Base-by-base conservation (phyloP, 208 protist genomes). In the Leishmania guyanensis region DNA sequence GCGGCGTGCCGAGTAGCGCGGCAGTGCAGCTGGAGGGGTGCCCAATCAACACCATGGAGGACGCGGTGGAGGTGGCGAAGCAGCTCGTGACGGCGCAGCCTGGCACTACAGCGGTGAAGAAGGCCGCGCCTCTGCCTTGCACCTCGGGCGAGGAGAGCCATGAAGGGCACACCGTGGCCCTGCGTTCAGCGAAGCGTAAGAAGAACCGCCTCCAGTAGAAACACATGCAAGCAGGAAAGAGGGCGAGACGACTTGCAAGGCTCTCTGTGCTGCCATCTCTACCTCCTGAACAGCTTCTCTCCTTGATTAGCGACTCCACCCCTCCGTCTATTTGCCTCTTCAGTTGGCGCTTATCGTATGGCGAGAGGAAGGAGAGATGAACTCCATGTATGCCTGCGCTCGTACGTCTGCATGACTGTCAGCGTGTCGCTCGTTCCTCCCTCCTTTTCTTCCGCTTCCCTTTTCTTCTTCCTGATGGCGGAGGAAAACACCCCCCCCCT, bases 161-260 rank as follows among this genome's bases (percentile, higher is more conserved):
- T 2, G 77, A 50, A 3, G 46, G 76, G 5, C 2, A 36, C 22
- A 78, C 72, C 46, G 20, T 46, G 0, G 69, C 81, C 26, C 5
- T 79, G 26, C 81, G 70, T 22, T 78, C 72, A 2, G 65, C 60
- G 1, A 92, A 86, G 64, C 93, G 93, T 79, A 94, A 94, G 72
- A 97, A 97, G 71, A 94, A 94, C 80, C 89, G 93, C 26, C 84
- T 97, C 6, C 93, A 97, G 78, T 97, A 86, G 33, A 12, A 10
- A 29, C 20, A 0, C 69, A 74, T 14, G 48, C n/a, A 20, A 48
- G 29, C 71, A 51, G 26, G 46, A 4, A 2, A 1, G 8, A 26
- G 8, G n/a, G 26, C 9, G n/a, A n/a, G 14, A 14, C 60, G 0
- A 2, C 60, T 66, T 12, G 9, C 8, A 66, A 36, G n/a, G 10